phyloP scores from a whole-genome alignment of 768 basidiomycete genomes.

The Trametes gibbosa region DNA sequence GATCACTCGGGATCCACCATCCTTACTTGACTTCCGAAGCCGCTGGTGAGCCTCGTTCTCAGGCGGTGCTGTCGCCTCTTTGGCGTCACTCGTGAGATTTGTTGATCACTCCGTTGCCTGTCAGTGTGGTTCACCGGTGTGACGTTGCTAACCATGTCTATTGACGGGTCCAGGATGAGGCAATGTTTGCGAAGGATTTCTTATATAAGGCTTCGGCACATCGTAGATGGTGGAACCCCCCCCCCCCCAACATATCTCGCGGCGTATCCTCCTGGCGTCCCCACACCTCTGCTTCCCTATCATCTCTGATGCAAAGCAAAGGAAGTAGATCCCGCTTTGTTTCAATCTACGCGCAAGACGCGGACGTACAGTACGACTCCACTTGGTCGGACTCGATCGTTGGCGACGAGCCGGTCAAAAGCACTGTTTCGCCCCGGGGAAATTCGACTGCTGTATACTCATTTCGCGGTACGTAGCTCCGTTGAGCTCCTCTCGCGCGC shows the following conservation, averaged over 20 bases:
- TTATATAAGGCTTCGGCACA: neutral
- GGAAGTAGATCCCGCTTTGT: neutral
- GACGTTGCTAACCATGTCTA: too few species aligned
- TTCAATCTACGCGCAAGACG: neutral
- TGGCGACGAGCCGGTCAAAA: neutral
- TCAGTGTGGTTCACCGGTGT: too few species aligned
- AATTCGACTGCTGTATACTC: neutral
- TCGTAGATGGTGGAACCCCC: neutral
- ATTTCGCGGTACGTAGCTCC: neutral
- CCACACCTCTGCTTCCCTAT: neutral
- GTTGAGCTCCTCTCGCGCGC: too few species aligned
- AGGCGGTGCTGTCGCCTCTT: too few species aligned
- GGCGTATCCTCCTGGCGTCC: too few species aligned
- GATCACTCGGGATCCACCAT: too few species aligned
- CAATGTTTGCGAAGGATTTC: neutral
- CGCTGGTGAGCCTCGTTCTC: too few species aligned
- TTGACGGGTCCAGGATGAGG: too few species aligned
- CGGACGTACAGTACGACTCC: neutral
- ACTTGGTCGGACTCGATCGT: neutral
- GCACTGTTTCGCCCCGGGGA: neutral
- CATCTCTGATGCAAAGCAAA: neutral
- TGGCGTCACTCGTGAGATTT: too few species aligned
- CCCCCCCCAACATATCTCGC: neutral
- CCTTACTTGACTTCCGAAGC: too few species aligned
- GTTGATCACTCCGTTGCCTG: too few species aligned